Conservation (phyloP, 2,329 filamentous ascomycete genomes). For the Fusarium globosum region DNA sequence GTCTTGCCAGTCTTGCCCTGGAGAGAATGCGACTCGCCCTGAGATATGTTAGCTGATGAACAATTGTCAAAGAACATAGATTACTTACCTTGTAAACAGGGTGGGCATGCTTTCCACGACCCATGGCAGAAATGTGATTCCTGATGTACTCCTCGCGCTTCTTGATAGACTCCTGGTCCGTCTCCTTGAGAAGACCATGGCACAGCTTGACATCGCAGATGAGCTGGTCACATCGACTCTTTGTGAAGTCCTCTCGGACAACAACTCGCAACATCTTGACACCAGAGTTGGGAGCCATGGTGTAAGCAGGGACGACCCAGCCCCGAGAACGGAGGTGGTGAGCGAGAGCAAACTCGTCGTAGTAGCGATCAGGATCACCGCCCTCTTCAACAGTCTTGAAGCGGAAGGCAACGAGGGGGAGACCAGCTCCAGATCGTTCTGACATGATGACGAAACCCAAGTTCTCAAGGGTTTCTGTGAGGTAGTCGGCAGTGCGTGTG, state of each 20-base stretch:
- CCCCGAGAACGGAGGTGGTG: constrained; percentile 87
- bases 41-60: constrained; percentile 14
- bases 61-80: neutral
- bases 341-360: constrained; percentile 82
- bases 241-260: constrained; percentile 90
- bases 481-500: constrained; percentile 88
- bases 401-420: constrained; percentile 92
- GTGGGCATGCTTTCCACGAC: constrained; percentile 64
- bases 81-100: constrained; percentile 58
- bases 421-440: constrained; percentile 77
- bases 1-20: constrained; percentile 94
- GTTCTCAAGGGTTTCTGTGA: constrained; percentile 76
- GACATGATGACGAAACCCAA: constrained; percentile 92
- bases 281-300: constrained; percentile 89
- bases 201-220: constrained; percentile 83
- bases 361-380: constrained; percentile 65
- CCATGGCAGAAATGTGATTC: constrained; percentile 64
- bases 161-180: constrained; percentile 78
- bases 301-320: constrained; percentile 97
- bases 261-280: constrained; percentile 95
- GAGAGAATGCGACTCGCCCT: constrained; percentile 85
- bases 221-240: constrained; percentile 82
- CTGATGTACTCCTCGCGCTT: constrained; percentile 75
- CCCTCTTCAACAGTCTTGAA: constrained; percentile 67
- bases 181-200: constrained; percentile 74